Evolutionary conservation across 345 rosid genomes (phyloP).

Genomic region (Citrus reticulata): DNA sequence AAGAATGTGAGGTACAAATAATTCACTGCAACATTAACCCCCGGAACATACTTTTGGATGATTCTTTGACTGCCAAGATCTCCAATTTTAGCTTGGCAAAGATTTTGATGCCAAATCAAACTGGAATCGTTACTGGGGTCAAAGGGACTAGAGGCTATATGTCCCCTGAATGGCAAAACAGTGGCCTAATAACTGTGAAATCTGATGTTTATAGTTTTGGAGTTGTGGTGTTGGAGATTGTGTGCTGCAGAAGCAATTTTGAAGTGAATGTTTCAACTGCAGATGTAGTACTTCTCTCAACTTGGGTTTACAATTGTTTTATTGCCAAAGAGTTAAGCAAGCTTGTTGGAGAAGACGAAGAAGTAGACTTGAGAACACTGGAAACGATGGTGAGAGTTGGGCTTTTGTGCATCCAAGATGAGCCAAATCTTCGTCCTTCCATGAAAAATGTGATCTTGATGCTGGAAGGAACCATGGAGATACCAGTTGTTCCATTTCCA

Average conservation of each 20-base stretch:
- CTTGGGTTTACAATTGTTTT: constrained; percentile 21
- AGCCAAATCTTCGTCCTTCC: background rate
- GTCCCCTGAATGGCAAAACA: constrained; percentile 3
- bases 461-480: background rate
- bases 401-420: constrained; percentile 22
- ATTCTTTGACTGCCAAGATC: background rate
- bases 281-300: constrained; percentile 19
- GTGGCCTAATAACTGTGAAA: background rate
- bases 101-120: constrained; percentile 22
- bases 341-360: constrained; percentile 10
- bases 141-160: constrained; percentile 1
- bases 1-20: constrained; percentile 18
- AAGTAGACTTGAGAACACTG: constrained; percentile 1
- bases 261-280: background rate
- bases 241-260: constrained; percentile 21
- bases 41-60: background rate
- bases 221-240: constrained; percentile 25
- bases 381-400: constrained; percentile 21
- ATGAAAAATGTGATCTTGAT: background rate
- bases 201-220: constrained; percentile 25
- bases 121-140: background rate
- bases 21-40: constrained; percentile 24
- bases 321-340: background rate
- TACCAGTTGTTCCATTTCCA: no score
- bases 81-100: constrained; percentile 25